Percentiles rank a stretch among this genome's conserved stretches.
phyloP scores from a whole-genome alignment of 2,329 filamentous ascomycete genomes.

The Arachnomyces sp. region DNA sequence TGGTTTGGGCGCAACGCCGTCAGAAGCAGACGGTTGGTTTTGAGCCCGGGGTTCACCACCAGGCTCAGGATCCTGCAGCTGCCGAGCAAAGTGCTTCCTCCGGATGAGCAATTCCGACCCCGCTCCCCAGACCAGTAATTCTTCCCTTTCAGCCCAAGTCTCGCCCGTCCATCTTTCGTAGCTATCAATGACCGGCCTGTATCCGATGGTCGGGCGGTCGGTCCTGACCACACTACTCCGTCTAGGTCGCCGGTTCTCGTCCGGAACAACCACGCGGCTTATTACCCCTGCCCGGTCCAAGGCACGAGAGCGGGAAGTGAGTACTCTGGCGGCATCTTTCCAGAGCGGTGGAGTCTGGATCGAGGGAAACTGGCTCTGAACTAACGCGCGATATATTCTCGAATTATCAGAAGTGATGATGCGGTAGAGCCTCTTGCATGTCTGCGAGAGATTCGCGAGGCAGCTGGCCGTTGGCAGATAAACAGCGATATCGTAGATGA shows the following conservation, averaged over 20 bases:
- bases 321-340: conserved; percentile 45
- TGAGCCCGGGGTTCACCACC: neutral
- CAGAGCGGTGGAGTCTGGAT: conserved; percentile 36
- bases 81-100: conserved; percentile 37
- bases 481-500: conserved; percentile 34
- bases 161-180: conserved; percentile 46
- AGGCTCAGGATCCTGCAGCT: conserved; percentile 3
- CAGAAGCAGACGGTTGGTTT: conserved; percentile 17
- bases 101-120: conserved; percentile 50
- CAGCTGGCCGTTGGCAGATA: conserved; percentile 40
- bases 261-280: conserved; percentile 44
- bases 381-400: conserved; percentile 40
- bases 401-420: conserved; percentile 43
- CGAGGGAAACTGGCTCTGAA: conserved; percentile 42
- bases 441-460: conserved; percentile 38
- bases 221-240: conserved; percentile 31
- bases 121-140: conserved; percentile 54
- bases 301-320: conserved; percentile 51
- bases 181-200: conserved; percentile 51
- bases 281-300: conserved; percentile 51
- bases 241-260: conserved; percentile 27
- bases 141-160: conserved; percentile 44
- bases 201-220: conserved; percentile 49
- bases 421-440: conserved; percentile 38
- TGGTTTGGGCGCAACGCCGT: conserved; percentile 6